Evolutionary conservation across 192 early-diverging fungal genomes (phyloP), one percentile per base, ranked within the genome.

Genomic region (Umbelopsis vinacea): DNA sequence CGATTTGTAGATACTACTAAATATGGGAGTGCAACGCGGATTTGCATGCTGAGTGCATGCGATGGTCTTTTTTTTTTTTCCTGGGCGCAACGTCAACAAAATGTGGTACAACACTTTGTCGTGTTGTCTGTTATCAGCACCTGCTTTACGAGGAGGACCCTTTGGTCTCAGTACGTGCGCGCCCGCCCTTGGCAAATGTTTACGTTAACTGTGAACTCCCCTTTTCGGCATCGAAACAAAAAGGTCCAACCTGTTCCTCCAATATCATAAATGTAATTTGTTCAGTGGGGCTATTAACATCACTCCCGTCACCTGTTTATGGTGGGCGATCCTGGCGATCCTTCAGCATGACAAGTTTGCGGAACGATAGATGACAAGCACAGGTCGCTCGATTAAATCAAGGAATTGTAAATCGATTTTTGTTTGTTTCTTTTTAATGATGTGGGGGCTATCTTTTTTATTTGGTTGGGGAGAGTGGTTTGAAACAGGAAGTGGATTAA

Each of bases 51-150:
- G 57, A 43, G 40, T 6, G 40, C 40, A 43, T 43, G 6, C 11
- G 40, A 43, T 43, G 40, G 40, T 12, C 40, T 29, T 29, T 29
- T 11, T 11, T 43, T 43, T 43, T 43, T 6, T 6, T 43, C 40
- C 40, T 43, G 26, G 29, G 29, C 26, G 57, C n/a, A 10, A 54
- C 33, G 57, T 63, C 57, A 63, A 63, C 57, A 37, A 24, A n/a
- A 37, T 29, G 9, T 63, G 15, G 19, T 19, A 29, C 57, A 63
- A 63, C 15, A n/a, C 29, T 0, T 3, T 15, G 12, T 12, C n/a
- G 57, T 63, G 57, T 63, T 63, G 57, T 63, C 57, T 38, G 15
- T 63, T 7, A 19, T 5, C 17, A 26, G 57, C 57, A 33, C 57
- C 57, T 37, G 48, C 17, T 21, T 2, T n/a, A n/a, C n/a, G n/a